Evolutionary conservation across 2,329 filamentous ascomycete species (phyloP).

Genomic region (Fusarium hainanense): DNA sequence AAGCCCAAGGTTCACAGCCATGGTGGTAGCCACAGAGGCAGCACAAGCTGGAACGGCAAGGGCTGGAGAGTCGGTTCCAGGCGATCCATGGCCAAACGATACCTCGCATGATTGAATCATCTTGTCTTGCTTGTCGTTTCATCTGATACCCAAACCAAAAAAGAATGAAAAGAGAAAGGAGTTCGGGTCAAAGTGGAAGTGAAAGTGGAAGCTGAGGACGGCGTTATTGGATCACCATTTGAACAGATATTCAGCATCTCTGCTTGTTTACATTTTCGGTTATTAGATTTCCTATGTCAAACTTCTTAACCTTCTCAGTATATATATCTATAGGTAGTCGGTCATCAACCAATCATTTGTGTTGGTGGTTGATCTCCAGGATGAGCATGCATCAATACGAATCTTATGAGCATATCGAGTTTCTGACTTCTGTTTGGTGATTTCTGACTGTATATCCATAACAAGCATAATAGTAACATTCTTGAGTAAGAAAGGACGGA

Average conservation of each 20-base stretch:
- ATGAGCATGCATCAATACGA: slow-evolving; percentile 23
- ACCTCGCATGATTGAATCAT: slow-evolving; percentile 24
- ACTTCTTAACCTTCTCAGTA: slow-evolving; percentile 35
- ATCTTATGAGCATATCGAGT: neutral
- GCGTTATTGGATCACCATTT: slow-evolving; percentile 21
- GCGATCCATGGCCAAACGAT: slow-evolving; percentile 30
- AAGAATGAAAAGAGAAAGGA: slow-evolving; percentile 3
- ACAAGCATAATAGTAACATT: neutral
- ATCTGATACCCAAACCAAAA: slow-evolving; percentile 22
- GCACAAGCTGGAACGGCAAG: slow-evolving; percentile 18
- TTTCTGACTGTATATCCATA: neutral
- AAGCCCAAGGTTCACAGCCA: slow-evolving; percentile 1
- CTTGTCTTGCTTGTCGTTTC: slow-evolving; percentile 3
- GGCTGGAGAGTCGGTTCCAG: slow-evolving; percentile 25
- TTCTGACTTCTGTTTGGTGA: neutral
- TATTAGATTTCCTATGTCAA: slow-evolving; percentile 23
- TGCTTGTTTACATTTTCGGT: slow-evolving; percentile 15
- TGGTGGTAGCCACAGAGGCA: slow-evolving; percentile 2
- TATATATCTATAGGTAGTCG: slow-evolving; percentile 13
- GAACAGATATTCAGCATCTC: slow-evolving; percentile 12
- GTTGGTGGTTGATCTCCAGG: slow-evolving; percentile 1
- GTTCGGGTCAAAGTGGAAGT: neutral
- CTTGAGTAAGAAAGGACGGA: slow-evolving; percentile 1
- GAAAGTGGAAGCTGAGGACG: slow-evolving; percentile 1
- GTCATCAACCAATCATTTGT: slow-evolving; percentile 6